Base-by-base conservation (phyloP, 139 green algal species). In the Diplosphaera chodatii region DNA sequence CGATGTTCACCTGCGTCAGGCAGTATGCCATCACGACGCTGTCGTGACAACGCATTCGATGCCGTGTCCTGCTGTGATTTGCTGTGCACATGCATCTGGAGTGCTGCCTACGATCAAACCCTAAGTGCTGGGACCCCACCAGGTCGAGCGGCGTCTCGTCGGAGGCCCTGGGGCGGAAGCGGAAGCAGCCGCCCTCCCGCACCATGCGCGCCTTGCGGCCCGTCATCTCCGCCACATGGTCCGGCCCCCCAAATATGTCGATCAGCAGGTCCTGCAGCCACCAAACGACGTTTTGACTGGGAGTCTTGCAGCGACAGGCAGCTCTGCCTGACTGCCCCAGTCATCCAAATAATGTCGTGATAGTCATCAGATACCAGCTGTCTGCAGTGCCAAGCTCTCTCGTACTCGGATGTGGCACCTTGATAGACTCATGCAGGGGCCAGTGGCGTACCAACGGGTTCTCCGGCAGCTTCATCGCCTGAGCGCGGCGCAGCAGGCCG, bases 201-300 rank as follows among this genome's bases (percentile, higher is more conserved):
- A 87, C 74, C 78, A 90, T 85, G 32, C 84, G 75, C 66, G 78
- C 72, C 28, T 74, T 73, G 37, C 87, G 78, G 10, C 87, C 87
- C 15, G 87, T 90, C 82, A 92, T 86, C 82, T 92, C 87, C 29
- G 87, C 87, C 40, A 92, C 86, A 33, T 69, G 32, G 31, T 69
- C 40, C 8, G 80, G 73, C 0, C 87, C 87, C 10, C 85, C 87
- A 34, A 91, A 80, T 1, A 74, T 55, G 33, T 92, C 69, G 32
- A 92, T 87, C 18, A 92, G 76, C 48, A 88, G 78, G 65, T 92
- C 87, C 80, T 84, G 74, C 30, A n/a, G n/a, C n/a, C n/a, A n/a
- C n/a, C n/a, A n/a, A n/a, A n/a, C n/a, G n/a, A n/a, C n/a, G n/a
- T n/a, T n/a, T n/a, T n/a, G n/a, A n/a, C n/a, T n/a, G n/a, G n/a